These are phyloP conservation scores for Mallotus japonicus DNA, from an alignment of 441 rosid genomes.

Conservation along the genomic window DNA sequence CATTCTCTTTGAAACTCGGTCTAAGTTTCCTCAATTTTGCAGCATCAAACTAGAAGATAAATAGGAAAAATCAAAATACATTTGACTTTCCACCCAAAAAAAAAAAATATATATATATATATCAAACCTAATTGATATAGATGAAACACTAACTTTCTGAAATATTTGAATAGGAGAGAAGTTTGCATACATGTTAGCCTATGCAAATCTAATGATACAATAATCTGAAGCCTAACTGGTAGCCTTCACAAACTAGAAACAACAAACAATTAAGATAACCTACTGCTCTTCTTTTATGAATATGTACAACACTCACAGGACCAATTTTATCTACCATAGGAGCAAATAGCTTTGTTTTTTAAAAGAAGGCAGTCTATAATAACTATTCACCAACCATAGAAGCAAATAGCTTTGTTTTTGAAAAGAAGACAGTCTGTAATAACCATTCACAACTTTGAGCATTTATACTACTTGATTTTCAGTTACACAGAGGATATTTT, in stretches of 20 bases:
- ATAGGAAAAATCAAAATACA: constrained; percentile 6
- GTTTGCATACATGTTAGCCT: not conserved
- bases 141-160: not conserved
- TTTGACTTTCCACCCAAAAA: not conserved
- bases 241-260: not conserved
- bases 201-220: not conserved
- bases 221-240: not conserved
- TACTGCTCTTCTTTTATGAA: not conserved
- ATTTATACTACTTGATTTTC: not conserved
- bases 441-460: not conserved
- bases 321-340: not conserved
- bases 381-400: not conserved
- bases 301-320: not conserved
- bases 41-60: constrained; percentile 67
- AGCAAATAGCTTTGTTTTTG: not conserved
- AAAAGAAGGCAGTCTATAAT: not conserved
- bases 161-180: not conserved
- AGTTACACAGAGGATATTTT: not conserved
- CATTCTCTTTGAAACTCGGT: constrained; percentile 81
- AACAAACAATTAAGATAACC: not conserved
- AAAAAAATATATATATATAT: too few relatives aligned
- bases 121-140: not conserved
- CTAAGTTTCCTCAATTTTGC: constrained; percentile 73
- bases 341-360: not conserved
- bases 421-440: not conserved